Percentiles rank a stretch among this genome's conserved stretches.
Conservation (phyloP, 768 basidiomycete genomes). For the Naganishia randhawae region DNA sequence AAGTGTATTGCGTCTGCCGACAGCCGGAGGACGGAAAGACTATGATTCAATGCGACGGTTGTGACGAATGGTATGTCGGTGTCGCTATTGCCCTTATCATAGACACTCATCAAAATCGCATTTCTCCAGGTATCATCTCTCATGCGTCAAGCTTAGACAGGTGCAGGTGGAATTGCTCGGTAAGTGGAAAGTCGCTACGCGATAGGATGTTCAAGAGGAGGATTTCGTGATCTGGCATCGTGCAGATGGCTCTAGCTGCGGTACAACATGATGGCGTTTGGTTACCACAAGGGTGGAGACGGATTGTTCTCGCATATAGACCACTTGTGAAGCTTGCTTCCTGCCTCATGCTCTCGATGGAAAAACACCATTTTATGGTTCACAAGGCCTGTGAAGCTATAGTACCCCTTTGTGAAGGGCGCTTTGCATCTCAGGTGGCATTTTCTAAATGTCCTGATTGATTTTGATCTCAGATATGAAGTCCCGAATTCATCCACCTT, state of each 20-base stretch:
- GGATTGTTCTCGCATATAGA: background rate
- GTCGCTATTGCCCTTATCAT: background rate
- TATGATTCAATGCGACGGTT: constrained; percentile 29
- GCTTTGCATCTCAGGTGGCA: too few relatives aligned
- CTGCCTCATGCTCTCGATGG: background rate
- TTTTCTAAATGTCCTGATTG: too few relatives aligned
- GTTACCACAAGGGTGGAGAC: background rate
- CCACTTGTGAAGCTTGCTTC: background rate
- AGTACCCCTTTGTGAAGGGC: too few relatives aligned
- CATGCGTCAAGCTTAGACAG: constrained; percentile 21
- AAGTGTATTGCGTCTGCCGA: constrained; percentile 21
- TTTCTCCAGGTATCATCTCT: constrained; percentile 24
- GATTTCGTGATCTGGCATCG: background rate
- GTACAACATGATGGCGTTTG: background rate
- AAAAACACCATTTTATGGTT: background rate
- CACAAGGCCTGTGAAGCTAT: background rate
- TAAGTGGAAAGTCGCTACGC: constrained; percentile 1
- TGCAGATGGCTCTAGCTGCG: background rate
- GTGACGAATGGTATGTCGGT: constrained; percentile 26
- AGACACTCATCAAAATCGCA: background rate
- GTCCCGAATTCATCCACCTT: too few relatives aligned
- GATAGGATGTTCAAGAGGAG: background rate
- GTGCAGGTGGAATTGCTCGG: constrained; percentile 22
- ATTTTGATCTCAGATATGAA: too few relatives aligned
- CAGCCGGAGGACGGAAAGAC: constrained; percentile 8